Evolutionary conservation across 2,329 filamentous ascomycete genomes (phyloP).

Genomic region (Aspergillus nomiae): DNA sequence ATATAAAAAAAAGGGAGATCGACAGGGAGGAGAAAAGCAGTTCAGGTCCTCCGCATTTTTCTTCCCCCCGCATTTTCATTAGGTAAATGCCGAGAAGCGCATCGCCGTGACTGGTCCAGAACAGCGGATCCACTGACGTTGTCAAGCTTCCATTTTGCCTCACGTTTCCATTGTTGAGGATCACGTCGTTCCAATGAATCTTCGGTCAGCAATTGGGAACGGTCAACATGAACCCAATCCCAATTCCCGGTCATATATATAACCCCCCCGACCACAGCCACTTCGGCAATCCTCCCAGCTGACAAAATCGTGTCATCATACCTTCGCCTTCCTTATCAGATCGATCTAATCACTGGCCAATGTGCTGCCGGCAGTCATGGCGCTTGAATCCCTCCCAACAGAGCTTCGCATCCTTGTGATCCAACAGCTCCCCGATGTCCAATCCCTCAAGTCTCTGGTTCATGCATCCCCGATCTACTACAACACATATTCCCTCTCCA

Average conservation of each 20-base stretch:
- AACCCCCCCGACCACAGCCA: neutral
- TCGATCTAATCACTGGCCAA: neutral
- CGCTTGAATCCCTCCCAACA: constrained; percentile 16
- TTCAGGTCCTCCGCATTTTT: neutral
- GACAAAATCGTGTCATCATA: neutral
- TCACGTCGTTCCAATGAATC: neutral
- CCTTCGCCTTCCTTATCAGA: neutral
- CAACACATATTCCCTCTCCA: constrained; percentile 12
- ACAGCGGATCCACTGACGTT: neutral
- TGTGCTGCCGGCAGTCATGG: constrained; percentile 9
- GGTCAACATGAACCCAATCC: neutral
- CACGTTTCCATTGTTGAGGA: neutral
- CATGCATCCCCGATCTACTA: constrained; percentile 15
- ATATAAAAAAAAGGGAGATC: neutral
- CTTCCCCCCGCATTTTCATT: neutral
- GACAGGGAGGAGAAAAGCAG: neutral
- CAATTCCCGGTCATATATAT: neutral
- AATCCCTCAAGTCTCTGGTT: constrained; percentile 13
- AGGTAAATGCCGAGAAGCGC: neutral
- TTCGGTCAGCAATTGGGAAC: neutral
- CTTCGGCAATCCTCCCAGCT: neutral
- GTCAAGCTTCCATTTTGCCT: constrained; percentile 1
- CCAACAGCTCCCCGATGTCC: constrained; percentile 12
- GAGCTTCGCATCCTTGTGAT: constrained; percentile 18
- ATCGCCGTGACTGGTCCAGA: neutral